Evolutionary conservation across 192 early-diverging fungal species (phyloP).

Genomic region (Dimargaris cristalligena): DNA sequence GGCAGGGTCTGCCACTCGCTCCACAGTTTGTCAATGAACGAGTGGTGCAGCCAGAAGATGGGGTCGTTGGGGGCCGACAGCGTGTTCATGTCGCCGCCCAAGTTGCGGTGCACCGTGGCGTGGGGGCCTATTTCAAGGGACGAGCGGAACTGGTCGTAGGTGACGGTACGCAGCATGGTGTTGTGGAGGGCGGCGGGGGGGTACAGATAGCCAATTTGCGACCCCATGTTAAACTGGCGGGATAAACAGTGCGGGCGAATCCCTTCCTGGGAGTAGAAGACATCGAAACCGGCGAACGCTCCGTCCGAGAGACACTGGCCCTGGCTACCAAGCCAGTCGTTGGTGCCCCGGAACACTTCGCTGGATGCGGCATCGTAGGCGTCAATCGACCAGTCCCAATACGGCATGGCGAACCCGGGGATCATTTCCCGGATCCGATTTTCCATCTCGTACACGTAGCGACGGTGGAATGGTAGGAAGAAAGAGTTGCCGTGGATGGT

Average conservation of each 20-base stretch:
- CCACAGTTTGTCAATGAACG: constrained; percentile 33
- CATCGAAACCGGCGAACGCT: constrained; percentile 17
- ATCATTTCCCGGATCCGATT: constrained; percentile 21
- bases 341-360: constrained; percentile 20
- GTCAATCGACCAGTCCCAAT: constrained; percentile 29
- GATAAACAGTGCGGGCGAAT: constrained; percentile 26
- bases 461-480: constrained; percentile 33
- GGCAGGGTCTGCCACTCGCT: constrained; percentile 30
- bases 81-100: constrained; percentile 27
- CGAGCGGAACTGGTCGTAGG: constrained; percentile 25
- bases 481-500: constrained; percentile 24
- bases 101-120: constrained; percentile 23
- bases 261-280: constrained; percentile 1
- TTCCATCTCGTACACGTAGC: constrained; percentile 27
- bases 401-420: constrained; percentile 25
- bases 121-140: constrained; percentile 30
- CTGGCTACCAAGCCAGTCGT: constrained; percentile 14
- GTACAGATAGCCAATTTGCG: constrained; percentile 20
- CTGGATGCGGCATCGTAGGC: constrained; percentile 19
- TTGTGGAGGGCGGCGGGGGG: constrained; percentile 26
- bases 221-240: constrained; percentile 20
- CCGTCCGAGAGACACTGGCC: constrained; percentile 19
- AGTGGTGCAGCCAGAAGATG: constrained; percentile 32
- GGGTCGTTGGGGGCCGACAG: constrained; percentile 28
- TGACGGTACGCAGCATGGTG: constrained; percentile 19